Evolutionary conservation across 768 basidiomycete species (phyloP).

Genomic region (Mycena latifolia): DNA sequence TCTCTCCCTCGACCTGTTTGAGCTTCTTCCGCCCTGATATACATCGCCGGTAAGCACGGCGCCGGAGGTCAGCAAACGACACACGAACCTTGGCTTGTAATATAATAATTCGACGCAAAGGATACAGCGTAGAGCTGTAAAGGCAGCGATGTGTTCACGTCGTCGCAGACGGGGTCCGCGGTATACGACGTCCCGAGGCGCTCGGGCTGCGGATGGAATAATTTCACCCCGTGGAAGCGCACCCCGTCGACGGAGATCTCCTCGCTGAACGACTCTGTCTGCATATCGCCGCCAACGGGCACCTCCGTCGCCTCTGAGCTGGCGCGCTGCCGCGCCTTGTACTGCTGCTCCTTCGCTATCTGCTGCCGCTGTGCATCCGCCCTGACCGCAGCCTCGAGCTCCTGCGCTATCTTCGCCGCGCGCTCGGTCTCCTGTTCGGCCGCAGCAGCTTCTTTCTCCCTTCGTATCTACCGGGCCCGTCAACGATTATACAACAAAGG

Average conservation of each 20-base stretch:
- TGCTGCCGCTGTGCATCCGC: slow-evolving; percentile 73
- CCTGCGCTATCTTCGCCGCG: slow-evolving; percentile 65
- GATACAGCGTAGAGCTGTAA: slow-evolving; percentile 77
- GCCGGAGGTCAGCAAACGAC: neutral
- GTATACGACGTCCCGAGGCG: slow-evolving; percentile 75
- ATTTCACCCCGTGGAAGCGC: slow-evolving; percentile 72
- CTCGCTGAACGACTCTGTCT: slow-evolving; percentile 70
- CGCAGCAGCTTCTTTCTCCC: slow-evolving; percentile 67
- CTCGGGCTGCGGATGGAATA: slow-evolving; percentile 81
- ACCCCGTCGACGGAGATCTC: slow-evolving; percentile 72
- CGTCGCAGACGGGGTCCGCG: slow-evolving; percentile 82
- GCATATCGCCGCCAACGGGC: slow-evolving; percentile 61
- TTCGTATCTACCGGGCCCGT: slow-evolving; percentile 42
- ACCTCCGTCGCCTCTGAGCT: slow-evolving; percentile 80
- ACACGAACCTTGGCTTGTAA: slow-evolving; percentile 24
- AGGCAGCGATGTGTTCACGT: slow-evolving; percentile 64
- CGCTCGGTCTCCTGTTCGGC: slow-evolving; percentile 64
- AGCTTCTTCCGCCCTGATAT: slow-evolving; percentile 73
- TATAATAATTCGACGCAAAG: slow-evolving; percentile 79
- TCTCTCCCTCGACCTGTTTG: slow-evolving; percentile 73
- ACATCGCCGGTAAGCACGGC: slow-evolving; percentile 18
- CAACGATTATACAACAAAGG: neutral
- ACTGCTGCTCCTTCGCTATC: slow-evolving; percentile 64
- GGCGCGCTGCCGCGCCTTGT: slow-evolving; percentile 70
- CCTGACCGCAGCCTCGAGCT: slow-evolving; percentile 75